phyloP scores from a whole-genome alignment of 2,329 filamentous ascomycete species.

The Ceratocystis colombiana region DNA sequence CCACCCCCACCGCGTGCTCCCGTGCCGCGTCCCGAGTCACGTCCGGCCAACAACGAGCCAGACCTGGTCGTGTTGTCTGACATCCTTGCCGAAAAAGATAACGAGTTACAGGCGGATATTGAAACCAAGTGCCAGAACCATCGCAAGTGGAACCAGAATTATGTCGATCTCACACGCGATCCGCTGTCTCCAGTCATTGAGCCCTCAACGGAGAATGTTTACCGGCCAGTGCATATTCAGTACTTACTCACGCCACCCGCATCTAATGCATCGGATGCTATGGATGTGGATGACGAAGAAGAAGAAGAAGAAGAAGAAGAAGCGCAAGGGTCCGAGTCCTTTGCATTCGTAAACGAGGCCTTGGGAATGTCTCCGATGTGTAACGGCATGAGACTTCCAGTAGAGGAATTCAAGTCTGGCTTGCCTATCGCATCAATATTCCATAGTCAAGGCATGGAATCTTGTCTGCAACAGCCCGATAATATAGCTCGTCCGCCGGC shows the following conservation, averaged over 20 bases:
- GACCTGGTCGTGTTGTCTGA: constrained; percentile 71
- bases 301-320: neutral
- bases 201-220: constrained; percentile 53
- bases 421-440: constrained; percentile 33
- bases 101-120: constrained; percentile 69
- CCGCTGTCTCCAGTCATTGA: constrained; percentile 67
- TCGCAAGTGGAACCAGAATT: constrained; percentile 81
- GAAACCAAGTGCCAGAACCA: constrained; percentile 82
- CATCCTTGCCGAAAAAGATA: constrained; percentile 68
- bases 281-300: constrained; percentile 45
- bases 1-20: constrained; percentile 57
- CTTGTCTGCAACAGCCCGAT: neutral
- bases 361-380: neutral
- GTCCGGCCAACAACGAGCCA: constrained; percentile 46
- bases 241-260: constrained; percentile 58
- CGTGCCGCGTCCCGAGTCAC: constrained; percentile 31
- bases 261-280: constrained; percentile 44
- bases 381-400: constrained; percentile 29
- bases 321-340: neutral
- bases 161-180: constrained; percentile 76
- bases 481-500: constrained; percentile 41
- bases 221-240: constrained; percentile 62
- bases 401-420: constrained; percentile 41
- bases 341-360: neutral
- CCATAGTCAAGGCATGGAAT: constrained; percentile 31